phyloP scores from a whole-genome alignment of 257 asterid species.

The Solanum paucissectum region DNA sequence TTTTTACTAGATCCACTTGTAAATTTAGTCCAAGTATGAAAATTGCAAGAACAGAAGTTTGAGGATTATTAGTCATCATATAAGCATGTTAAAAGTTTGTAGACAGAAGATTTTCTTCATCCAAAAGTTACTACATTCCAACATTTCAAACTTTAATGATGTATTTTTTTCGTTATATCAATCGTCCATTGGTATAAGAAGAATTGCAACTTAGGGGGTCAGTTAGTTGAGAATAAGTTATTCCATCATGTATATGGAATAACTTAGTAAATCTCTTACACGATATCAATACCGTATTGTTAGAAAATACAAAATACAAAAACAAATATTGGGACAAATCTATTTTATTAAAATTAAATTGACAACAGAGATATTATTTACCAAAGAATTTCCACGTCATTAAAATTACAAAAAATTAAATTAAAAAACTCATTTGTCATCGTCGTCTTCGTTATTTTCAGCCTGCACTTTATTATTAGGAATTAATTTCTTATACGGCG shows the following conservation, averaged over 20 bases:
- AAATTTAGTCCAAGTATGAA: background rate
- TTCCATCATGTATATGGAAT: no score
- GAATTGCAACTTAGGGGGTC: background rate
- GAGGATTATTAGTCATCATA: background rate
- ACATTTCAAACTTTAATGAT: background rate
- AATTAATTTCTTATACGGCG: constrained; percentile 34
- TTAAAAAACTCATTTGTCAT: background rate
- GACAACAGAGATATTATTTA: background rate
- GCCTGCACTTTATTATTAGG: constrained; percentile 1
- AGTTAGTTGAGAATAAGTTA: background rate
- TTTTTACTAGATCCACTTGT: background rate
- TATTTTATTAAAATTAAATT: background rate
- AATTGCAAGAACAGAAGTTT: background rate
- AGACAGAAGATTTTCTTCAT: background rate
- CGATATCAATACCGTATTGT: background rate
- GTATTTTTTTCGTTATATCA: no score
- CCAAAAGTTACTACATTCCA: background rate
- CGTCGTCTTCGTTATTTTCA: background rate
- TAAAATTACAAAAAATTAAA: background rate
- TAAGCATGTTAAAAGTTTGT: background rate
- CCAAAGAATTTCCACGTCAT: background rate
- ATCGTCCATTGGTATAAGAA: no score
- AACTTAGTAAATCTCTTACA: background rate
- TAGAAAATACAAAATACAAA: background rate
- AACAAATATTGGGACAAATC: background rate